These are phyloP conservation scores for Calonectria henricotiae DNA, from an alignment of 2,329 filamentous ascomycete species.

Conservation along the genomic window DNA sequence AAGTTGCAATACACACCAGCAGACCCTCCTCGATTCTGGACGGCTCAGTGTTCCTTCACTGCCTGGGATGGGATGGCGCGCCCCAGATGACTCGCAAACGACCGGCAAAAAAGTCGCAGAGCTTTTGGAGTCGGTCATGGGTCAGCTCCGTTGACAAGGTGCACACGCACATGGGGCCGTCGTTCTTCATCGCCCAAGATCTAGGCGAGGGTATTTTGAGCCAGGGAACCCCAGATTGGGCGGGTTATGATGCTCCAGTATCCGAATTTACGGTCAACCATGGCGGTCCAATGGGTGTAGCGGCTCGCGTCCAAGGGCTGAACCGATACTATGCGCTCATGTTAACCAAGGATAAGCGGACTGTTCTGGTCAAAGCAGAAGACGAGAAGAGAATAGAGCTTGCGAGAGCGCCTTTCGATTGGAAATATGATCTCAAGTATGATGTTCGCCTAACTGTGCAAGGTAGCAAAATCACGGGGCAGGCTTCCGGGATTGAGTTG, in stretches of 20 bases:
- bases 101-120: neutral
- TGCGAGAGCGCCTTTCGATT: neutral
- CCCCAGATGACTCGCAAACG: neutral
- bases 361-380: neutral
- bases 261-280: neutral
- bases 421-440: neutral
- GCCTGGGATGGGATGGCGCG: neutral
- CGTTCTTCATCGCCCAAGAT: neutral
- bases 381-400: slow-evolving; percentile 3
- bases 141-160: slow-evolving; percentile 6
- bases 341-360: neutral
- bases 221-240: neutral
- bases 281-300: neutral
- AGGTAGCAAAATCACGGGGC: neutral
- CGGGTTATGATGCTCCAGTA: neutral
- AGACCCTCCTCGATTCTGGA: neutral
- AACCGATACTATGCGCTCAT: slow-evolving; percentile 6
- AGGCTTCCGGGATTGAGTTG: neutral
- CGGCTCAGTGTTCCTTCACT: neutral
- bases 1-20: neutral
- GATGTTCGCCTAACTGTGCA: neutral
- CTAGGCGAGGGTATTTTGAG: neutral
- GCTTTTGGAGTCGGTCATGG: neutral
- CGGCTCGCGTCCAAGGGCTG: neutral
- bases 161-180: neutral